Conservation (phyloP, 768 basidiomycete species). For the Hygrocybe coccinea region DNA sequence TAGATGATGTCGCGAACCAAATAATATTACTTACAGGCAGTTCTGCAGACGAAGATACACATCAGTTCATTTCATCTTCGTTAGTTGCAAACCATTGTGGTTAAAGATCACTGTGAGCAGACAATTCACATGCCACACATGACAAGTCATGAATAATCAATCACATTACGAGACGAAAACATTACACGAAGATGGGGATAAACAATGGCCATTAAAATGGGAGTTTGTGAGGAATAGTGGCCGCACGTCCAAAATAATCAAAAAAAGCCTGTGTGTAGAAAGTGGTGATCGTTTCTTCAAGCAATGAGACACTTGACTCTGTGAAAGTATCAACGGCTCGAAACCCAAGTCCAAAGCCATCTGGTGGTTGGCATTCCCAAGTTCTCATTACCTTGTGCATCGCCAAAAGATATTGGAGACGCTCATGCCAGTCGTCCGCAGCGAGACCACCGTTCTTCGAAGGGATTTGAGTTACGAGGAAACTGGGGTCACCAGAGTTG, state of each 20-base stretch:
- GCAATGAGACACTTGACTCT: background rate
- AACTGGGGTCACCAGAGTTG: background rate
- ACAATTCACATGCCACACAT: too few relatives aligned
- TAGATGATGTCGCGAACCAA: too few relatives aligned
- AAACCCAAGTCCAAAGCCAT: background rate
- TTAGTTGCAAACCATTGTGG: too few relatives aligned
- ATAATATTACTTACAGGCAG: too few relatives aligned
- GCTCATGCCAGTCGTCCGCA: background rate
- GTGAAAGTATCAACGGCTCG: background rate
- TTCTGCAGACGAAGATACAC: too few relatives aligned
- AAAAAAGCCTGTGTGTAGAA: background rate
- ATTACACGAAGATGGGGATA: too few relatives aligned
- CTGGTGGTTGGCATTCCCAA: background rate
- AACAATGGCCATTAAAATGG: too few relatives aligned
- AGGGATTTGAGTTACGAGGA: background rate
- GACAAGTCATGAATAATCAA: too few relatives aligned
- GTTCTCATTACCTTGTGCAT: background rate
- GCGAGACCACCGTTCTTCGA: background rate
- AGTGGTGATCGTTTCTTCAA: background rate
- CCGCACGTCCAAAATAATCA: background rate
- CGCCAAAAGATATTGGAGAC: background rate
- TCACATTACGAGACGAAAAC: too few relatives aligned
- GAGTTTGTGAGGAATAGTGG: background rate
- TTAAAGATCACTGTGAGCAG: too few relatives aligned
- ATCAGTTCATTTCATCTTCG: too few relatives aligned